Evolutionary conservation across 2,329 filamentous ascomycete genomes (phyloP).

Genomic region (Amauroascus niger): DNA sequence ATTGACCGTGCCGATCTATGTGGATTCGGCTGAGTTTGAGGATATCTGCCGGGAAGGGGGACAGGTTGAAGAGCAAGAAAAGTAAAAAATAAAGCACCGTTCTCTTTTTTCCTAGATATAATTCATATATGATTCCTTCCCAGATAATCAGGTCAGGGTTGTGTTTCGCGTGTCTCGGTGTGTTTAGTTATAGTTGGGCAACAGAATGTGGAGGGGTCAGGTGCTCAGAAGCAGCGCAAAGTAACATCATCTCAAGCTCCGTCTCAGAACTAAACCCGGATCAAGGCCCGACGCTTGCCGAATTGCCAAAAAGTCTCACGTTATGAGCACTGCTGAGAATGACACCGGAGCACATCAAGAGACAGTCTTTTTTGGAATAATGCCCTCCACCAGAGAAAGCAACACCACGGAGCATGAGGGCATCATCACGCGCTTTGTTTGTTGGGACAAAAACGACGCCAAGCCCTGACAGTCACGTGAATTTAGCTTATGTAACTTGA

Average conservation of each 20-base stretch:
- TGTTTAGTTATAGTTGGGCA: constrained; percentile 7
- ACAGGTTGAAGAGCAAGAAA: not conserved
- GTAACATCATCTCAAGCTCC: not conserved
- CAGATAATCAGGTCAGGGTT: not conserved
- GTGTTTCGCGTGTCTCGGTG: constrained; percentile 2
- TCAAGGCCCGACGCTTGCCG: not conserved
- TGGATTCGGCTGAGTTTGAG: not conserved
- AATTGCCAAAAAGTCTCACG: not conserved
- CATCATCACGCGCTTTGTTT: not conserved
- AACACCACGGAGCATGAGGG: not conserved
- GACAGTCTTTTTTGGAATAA: not conserved
- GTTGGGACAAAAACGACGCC: not conserved
- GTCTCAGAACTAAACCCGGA: not conserved
- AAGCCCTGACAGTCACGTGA: not conserved
- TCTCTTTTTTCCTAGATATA: not conserved
- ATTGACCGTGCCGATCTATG: not conserved
- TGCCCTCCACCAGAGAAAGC: not conserved
- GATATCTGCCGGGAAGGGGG: not conserved
- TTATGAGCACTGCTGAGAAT: not conserved
- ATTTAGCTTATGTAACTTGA: not conserved
- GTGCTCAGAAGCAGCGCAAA: not conserved
- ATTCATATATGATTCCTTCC: not conserved
- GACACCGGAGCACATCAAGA: not conserved
- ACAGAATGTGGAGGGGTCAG: constrained; percentile 8
- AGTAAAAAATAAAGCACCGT: not conserved